phyloP scores from a whole-genome alignment of 768 basidiomycete species.

The Auriscalpium orientale region DNA sequence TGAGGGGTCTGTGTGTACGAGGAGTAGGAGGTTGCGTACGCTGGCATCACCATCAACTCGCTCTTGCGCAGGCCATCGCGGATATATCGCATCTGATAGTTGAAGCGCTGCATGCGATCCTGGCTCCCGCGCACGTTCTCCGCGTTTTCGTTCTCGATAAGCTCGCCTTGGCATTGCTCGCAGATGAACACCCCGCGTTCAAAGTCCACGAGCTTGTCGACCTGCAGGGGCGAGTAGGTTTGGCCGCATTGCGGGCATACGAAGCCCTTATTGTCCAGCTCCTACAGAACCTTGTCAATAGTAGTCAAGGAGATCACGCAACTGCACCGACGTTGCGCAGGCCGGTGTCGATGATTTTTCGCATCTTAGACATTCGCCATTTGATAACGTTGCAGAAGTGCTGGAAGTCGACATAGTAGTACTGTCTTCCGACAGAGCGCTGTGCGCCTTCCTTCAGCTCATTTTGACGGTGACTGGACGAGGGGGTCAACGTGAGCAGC shows the following conservation, averaged over 20 bases:
- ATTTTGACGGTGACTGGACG: constrained; percentile 73
- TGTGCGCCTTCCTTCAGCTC: constrained; percentile 87
- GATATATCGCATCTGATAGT: constrained; percentile 82
- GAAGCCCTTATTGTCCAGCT: constrained; percentile 96
- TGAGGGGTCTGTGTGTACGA: neutral
- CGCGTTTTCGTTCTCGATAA: constrained; percentile 87
- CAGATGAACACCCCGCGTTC: constrained; percentile 62
- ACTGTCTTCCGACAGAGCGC: constrained; percentile 81
- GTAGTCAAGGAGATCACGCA: neutral
- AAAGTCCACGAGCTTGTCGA: constrained; percentile 76
- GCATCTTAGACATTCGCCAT: constrained; percentile 93
- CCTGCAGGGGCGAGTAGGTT: constrained; percentile 80
- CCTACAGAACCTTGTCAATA: constrained; percentile 38
- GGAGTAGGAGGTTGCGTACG: constrained; percentile 38
- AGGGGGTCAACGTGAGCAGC: neutral
- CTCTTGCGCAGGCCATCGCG: constrained; percentile 84
- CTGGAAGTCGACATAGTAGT: constrained; percentile 95
- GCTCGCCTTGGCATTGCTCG: constrained; percentile 80
- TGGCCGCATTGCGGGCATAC: constrained; percentile 85
- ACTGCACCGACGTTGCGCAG: constrained; percentile 65
- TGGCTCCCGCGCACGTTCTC: constrained; percentile 80
- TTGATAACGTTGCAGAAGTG: constrained; percentile 97
- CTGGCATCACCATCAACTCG: constrained; percentile 79
- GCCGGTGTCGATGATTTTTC: constrained; percentile 79
- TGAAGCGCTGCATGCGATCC: constrained; percentile 94